phyloP scores from a whole-genome alignment of 179 eudicot genomes.

The Gypsophila paniculata region DNA sequence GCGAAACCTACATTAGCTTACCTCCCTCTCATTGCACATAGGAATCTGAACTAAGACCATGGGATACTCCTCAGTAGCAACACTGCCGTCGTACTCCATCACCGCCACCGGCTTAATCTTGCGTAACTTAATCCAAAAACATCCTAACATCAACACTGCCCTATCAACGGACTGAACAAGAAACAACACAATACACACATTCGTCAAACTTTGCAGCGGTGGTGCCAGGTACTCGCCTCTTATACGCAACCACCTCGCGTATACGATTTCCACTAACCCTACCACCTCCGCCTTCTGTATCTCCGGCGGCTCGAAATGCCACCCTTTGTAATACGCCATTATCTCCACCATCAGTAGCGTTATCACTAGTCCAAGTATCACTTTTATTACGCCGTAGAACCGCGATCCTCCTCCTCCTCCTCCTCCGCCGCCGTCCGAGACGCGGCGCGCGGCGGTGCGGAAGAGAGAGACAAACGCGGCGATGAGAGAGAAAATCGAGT shows the following conservation, averaged over 20 bases:
- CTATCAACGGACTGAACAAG: constrained; percentile 77
- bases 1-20: constrained; percentile 78
- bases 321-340: constrained; percentile 68
- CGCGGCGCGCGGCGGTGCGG: constrained; percentile 52
- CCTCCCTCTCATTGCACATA: constrained; percentile 99
- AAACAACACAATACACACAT: constrained; percentile 70
- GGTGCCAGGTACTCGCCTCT: constrained; percentile 77
- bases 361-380: constrained; percentile 39
- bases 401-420: constrained; percentile 27
- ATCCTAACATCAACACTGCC: constrained; percentile 64
- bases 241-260: constrained; percentile 58
- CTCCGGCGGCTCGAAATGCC: constrained; percentile 85
- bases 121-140: constrained; percentile 66
- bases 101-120: constrained; percentile 59
- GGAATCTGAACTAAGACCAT: constrained; percentile 94
- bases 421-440: constrained; percentile 44
- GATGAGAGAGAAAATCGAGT: constrained; percentile 37
- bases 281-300: constrained; percentile 42
- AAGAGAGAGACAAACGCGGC: constrained; percentile 34
- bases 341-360: constrained; percentile 52
- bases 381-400: constrained; percentile 45
- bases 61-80: constrained; percentile 52
- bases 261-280: constrained; percentile 56
- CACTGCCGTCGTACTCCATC: constrained; percentile 37
- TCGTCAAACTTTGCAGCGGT: constrained; percentile 59